phyloP scores from a whole-genome alignment of 2,329 filamentous ascomycete genomes.

The Westerdykella ornata region DNA sequence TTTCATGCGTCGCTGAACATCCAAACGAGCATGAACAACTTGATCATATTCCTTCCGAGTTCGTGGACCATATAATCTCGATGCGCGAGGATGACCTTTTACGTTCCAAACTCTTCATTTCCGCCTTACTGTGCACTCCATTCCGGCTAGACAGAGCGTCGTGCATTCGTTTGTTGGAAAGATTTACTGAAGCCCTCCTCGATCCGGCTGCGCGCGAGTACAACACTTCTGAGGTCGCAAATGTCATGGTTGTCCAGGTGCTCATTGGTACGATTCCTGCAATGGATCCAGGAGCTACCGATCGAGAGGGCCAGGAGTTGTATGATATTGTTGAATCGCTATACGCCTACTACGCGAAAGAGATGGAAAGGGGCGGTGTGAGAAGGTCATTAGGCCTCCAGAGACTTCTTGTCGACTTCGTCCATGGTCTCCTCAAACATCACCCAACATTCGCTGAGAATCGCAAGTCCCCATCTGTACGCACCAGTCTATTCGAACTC shows the following conservation, averaged over 20 bases:
- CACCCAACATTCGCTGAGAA: slow-evolving; percentile 61
- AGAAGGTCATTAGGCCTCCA: slow-evolving; percentile 62
- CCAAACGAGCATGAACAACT: slow-evolving; percentile 4
- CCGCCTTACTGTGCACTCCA: slow-evolving; percentile 18
- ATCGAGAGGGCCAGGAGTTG: slow-evolving; percentile 38
- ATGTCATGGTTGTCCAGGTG: slow-evolving; percentile 31
- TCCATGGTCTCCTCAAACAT: slow-evolving; percentile 62
- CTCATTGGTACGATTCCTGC: slow-evolving; percentile 24
- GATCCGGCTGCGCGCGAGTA: slow-evolving; percentile 32
- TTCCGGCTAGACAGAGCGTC: slow-evolving; percentile 18
- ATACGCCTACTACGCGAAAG: slow-evolving; percentile 69
- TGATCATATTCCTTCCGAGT: slow-evolving; percentile 17
- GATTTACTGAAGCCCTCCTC: slow-evolving; percentile 26
- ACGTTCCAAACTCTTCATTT: slow-evolving; percentile 25
- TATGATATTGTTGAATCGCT: slow-evolving; percentile 64
- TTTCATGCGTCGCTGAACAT: slow-evolving; percentile 16
- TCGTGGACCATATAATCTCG: slow-evolving; percentile 24
- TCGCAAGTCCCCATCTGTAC: slow-evolving; percentile 53
- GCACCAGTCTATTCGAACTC: slow-evolving; percentile 69
- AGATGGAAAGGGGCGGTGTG: slow-evolving; percentile 59
- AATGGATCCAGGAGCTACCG: slow-evolving; percentile 19
- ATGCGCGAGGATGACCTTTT: slow-evolving; percentile 26
- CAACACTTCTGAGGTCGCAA: slow-evolving; percentile 36
- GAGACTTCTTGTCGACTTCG: slow-evolving; percentile 58
- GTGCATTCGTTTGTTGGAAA: slow-evolving; percentile 25